Conservation (phyloP, 73 alveolate species). For the Durusdinium trenchii region DNA sequence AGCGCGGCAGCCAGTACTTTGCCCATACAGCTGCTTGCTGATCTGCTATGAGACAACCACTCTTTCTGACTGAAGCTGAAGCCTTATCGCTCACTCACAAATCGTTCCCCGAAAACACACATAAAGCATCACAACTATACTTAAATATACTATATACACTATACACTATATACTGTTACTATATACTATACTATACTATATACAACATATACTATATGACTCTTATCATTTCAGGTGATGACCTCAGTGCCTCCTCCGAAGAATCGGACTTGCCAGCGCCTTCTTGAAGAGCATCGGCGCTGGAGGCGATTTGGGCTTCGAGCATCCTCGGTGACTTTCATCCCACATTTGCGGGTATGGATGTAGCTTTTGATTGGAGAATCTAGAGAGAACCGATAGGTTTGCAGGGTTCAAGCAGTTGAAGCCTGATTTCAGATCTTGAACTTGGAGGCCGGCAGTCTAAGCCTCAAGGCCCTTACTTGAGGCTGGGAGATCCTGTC, state of each 20-base stretch:
- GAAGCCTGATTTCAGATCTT: not conserved
- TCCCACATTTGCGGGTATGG: too few species aligned
- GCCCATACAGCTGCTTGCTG: too few species aligned
- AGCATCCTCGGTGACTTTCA: not conserved
- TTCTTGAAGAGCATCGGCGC: conserved; percentile 24
- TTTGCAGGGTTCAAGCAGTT: not conserved
- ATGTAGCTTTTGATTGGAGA: not conserved
- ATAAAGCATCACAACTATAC: not conserved
- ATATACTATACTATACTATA: not conserved
- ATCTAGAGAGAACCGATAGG: not conserved
- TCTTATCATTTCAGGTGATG: not conserved
- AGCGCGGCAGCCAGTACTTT: too few species aligned
- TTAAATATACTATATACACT: not conserved
- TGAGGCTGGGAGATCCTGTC: too few species aligned
- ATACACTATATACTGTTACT: not conserved
- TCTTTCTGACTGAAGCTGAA: too few species aligned
- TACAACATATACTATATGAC: not conserved
- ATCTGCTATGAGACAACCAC: too few species aligned
- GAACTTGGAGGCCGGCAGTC: not conserved
- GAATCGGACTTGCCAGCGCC: not conserved
- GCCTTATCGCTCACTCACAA: not conserved
- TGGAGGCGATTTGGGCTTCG: conserved; percentile 6
- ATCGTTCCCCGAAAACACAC: not conserved
- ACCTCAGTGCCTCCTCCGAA: not conserved
- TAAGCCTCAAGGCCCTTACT: not conserved